Evolutionary conservation across 495 filamentous ascomycete genomes (phyloP).

Genomic region (Achaetomiella virescens): DNA sequence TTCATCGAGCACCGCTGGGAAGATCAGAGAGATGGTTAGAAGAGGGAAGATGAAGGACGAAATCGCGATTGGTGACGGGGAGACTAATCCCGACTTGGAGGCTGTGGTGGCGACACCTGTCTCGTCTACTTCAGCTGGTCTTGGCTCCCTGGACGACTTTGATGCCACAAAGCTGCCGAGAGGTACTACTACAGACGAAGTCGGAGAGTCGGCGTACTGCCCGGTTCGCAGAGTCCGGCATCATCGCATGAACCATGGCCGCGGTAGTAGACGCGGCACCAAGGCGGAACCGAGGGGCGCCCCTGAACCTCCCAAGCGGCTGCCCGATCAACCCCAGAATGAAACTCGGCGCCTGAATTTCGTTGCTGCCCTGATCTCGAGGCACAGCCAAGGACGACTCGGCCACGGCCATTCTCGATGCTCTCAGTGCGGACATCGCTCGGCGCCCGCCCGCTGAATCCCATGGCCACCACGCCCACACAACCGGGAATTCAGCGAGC

Average conservation of each 20-base stretch:
- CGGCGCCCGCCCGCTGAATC: background rate
- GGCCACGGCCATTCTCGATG: background rate
- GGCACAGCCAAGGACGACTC: background rate
- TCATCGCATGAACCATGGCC: background rate
- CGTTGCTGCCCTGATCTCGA: background rate
- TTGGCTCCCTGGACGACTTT: background rate
- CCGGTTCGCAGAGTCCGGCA: background rate
- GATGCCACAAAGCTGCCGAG: background rate
- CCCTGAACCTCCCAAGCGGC: background rate
- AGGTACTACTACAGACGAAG: background rate
- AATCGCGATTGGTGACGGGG: background rate
- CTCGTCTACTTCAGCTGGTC: background rate
- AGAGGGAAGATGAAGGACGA: constrained; percentile 27
- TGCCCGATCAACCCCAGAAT: background rate
- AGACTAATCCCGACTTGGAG: background rate
- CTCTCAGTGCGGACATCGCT: background rate
- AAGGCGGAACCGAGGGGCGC: background rate
- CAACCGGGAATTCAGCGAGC: background rate
- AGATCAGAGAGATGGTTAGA: constrained; percentile 56
- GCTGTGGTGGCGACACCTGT: constrained; percentile 35
- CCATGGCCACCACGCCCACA: background rate
- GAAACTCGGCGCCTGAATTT: background rate
- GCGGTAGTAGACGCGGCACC: too few relatives aligned
- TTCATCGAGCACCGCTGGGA: constrained; percentile 23
- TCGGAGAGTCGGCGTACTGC: background rate